Evolutionary conservation across 139 green algal species (phyloP).

Genomic region (Chlamydomonas schloesseri): DNA sequence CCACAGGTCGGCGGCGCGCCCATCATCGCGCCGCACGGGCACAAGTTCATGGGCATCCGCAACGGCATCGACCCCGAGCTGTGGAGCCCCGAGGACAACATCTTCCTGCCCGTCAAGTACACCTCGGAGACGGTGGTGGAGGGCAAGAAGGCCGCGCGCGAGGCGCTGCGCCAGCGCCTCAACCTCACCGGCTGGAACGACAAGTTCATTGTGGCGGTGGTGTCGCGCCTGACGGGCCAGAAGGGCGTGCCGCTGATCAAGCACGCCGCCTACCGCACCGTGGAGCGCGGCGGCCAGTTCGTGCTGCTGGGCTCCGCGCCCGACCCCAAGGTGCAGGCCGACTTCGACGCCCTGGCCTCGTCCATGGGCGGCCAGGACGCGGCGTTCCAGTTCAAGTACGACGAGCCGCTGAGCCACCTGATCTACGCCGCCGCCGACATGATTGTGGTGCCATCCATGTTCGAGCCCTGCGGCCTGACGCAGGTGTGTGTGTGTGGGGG

Average conservation of each 20-base stretch:
- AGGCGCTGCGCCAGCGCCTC: slow-evolving; percentile 73
- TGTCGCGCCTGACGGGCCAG: slow-evolving; percentile 87
- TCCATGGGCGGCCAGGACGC: slow-evolving; percentile 55
- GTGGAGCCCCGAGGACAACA: slow-evolving; percentile 92
- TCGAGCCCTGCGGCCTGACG: slow-evolving; percentile 91
- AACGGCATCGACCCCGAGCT: slow-evolving; percentile 99
- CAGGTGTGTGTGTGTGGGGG: slow-evolving; percentile 57
- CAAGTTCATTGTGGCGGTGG: slow-evolving; percentile 76
- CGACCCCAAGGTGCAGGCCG: slow-evolving; percentile 83
- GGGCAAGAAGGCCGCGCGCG: slow-evolving; percentile 45
- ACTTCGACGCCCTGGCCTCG: slow-evolving; percentile 81
- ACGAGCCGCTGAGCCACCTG: slow-evolving; percentile 87
- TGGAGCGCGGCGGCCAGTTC: slow-evolving; percentile 95
- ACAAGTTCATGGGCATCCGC: slow-evolving; percentile 88
- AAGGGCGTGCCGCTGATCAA: slow-evolving; percentile 99
- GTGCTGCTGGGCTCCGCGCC: slow-evolving; percentile 97
- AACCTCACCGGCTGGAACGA: slow-evolving; percentile 74
- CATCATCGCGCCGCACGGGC: slow-evolving; percentile 67
- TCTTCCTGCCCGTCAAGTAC: slow-evolving; percentile 78
- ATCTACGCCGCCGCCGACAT: slow-evolving; percentile 96
- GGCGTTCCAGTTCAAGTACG: slow-evolving; percentile 86
- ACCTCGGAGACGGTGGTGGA: slow-evolving; percentile 59
- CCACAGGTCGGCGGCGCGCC: slow-evolving; percentile 75
- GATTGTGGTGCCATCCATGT: slow-evolving; percentile 97
- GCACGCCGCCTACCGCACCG: slow-evolving; percentile 81